Evolutionary conservation across 148 eudicot genomes (phyloP), one percentile per base, ranked within the genome.

Genomic region (Rhododendron vialii): DNA sequence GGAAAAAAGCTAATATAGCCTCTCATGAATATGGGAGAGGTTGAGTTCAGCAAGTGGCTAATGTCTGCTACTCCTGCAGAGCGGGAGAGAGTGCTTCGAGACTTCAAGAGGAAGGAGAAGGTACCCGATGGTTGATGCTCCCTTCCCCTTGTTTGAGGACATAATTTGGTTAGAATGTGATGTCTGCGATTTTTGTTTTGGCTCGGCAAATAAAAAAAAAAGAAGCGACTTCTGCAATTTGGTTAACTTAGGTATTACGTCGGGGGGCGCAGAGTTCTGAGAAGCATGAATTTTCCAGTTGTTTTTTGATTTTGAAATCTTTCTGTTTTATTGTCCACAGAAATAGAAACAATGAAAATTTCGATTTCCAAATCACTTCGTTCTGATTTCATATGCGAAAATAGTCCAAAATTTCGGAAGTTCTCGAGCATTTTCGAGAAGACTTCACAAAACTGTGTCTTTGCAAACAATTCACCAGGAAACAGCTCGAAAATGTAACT

Each of bases 21-120:
- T 77, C 28, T 77, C 80, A 43, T 77, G 53, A 77, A 77, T 3
- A 77, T 77, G 80, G 80, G 80, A 43, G 80, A 77, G 28, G 80
- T 77, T 41, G 80, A 77, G 38, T 28, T 71, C 76, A 71, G 76
- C 76, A 3, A 71, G 76, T 71, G 76, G 76, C 38, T 71, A 12
- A 71, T 71, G 18, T 71, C 76, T 28, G 38, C 76, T 30, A 71
- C 18, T 71, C 38, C 38, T 71, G 76, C 38, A 4, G 76, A 71
- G 36, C 76, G 76, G 38, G 38, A 71, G 30, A 30, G 36, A 71
- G 76, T 71, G 8, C 76, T 71, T 71, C 38, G 36, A 30, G 76
- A 71, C 38, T 14, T 71, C 20, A 77, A 77, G 51, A 77, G 80
- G 48, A 77, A 77, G 53, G 28, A 41, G 48, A 20, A 77, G 53